Base-by-base conservation (phyloP, 768 basidiomycete genomes). In the Clathrus columnatus region DNA sequence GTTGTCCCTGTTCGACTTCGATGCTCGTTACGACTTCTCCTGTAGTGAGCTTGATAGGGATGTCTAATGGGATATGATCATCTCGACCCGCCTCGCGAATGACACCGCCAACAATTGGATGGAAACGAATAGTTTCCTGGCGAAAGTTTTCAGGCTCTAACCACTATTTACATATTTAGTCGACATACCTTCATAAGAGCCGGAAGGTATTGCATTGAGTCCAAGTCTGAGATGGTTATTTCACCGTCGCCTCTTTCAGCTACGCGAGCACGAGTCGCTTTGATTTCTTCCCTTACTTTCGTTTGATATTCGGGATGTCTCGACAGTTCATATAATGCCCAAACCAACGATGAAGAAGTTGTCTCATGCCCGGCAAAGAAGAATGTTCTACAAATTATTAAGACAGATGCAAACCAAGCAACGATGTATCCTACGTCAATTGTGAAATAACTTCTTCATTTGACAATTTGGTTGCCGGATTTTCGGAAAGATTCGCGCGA, bases 1-100 rank as follows among this genome's bases (percentile, higher is more conserved):
- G 76, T 29, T 72, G 74, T 7, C 78, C 78, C 57, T 77, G 75
- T 0, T 76, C 73, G 20, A 84, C 67, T 3, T 74, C 71, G 10
- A 83, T 49, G 51, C 77, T 69, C 7, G 60, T 65, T 36, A 78
- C 63, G 10, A 68, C 52, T 54, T 74, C 67, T 5, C 81, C 82
- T 1, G 72, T 71, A 21, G 67, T 68, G 2, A 73, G 76, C 51
- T 60, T 68, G 47, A 83, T 73, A 1, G 81, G 79, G 54, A 67
- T 73, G 5, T 79, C 75, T 30, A 87, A 73, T 0, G 85, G 82
- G 20, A 87, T 63, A 26, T 82, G 63, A 53, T 83, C 78, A 59
- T 86, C 83, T 18, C 67, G 64, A 1, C 64, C 69, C 0, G 82
- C 72, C 52, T 74, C 67, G 21, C 84, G 75, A 45, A 75, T 72